Percentiles rank a stretch among this genome's conserved stretches.
Conservation (phyloP, 2,329 filamentous ascomycete species). For the Sphaerulina vaccinii region DNA sequence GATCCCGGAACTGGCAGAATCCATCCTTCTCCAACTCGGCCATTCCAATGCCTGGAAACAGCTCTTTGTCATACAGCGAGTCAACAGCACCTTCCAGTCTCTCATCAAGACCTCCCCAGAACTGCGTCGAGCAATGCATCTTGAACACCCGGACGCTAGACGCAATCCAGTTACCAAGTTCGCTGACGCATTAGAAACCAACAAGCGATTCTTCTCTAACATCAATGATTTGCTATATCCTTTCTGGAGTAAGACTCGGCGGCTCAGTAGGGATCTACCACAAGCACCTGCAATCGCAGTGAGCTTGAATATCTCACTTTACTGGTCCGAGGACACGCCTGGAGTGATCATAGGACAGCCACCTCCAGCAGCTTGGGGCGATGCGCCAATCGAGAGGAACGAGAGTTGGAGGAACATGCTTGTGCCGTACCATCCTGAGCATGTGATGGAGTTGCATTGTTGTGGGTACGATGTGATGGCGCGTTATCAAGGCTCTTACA, state of each 20-base stretch:
- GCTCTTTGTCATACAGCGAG: slow-evolving; percentile 24
- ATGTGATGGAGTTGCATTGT: slow-evolving; percentile 24
- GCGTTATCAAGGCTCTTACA: slow-evolving; percentile 14
- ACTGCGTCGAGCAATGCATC: slow-evolving; percentile 21
- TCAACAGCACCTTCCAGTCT: slow-evolving; percentile 22
- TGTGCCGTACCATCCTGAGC: slow-evolving; percentile 22
- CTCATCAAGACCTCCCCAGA: slow-evolving; percentile 23
- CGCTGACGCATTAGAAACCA: slow-evolving; percentile 19
- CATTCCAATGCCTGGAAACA: slow-evolving; percentile 21
- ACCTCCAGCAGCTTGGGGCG: slow-evolving; percentile 17
- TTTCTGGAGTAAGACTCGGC: slow-evolving; percentile 27
- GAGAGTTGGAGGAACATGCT: slow-evolving; percentile 24
- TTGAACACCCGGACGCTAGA: slow-evolving; percentile 16
- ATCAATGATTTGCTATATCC: slow-evolving; percentile 24
- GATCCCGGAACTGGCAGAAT: slow-evolving; percentile 26
- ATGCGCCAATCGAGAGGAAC: slow-evolving; percentile 19
- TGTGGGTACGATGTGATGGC: slow-evolving; percentile 26
- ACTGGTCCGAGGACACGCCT: slow-evolving; percentile 23
- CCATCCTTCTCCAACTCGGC: slow-evolving; percentile 23
- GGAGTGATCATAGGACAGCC: slow-evolving; percentile 17
- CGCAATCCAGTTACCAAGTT: slow-evolving; percentile 8
- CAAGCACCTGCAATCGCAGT: slow-evolving; percentile 18
- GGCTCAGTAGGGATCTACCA: slow-evolving; percentile 3
- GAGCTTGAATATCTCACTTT: slow-evolving; percentile 25
- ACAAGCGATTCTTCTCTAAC: slow-evolving; percentile 24